These are phyloP conservation scores for Gaeumannomyces sp. DNA, from an alignment of 2,329 filamentous ascomycete species.

Conservation along the genomic window DNA sequence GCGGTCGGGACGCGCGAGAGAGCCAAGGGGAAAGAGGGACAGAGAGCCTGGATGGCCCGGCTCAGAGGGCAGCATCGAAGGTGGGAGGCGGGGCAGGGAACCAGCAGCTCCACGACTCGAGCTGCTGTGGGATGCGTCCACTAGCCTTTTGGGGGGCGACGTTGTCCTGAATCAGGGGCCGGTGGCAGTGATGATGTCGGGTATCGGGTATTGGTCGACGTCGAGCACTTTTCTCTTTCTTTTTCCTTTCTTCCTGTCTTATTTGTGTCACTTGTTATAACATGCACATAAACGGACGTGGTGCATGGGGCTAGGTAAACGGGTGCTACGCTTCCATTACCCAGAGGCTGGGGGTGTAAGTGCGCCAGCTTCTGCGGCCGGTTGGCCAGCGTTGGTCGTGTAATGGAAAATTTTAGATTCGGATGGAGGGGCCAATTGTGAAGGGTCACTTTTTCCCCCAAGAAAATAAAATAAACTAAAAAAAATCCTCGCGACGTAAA, in stretches of 20 bases:
- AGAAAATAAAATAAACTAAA: slow-evolving; percentile 9
- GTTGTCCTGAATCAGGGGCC: neutral
- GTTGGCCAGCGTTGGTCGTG: neutral
- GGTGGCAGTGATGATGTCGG: neutral
- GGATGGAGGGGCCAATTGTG: neutral
- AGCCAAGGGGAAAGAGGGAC: neutral
- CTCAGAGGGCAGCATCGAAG: no score
- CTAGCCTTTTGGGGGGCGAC: neutral
- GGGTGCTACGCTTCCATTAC: neutral
- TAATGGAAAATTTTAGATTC: neutral
- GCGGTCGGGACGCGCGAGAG: neutral
- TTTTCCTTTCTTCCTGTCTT: neutral
- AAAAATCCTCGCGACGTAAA: neutral
- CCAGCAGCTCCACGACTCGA: neutral
- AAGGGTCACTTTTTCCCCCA: no score
- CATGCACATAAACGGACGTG: no score
- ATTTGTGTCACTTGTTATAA: neutral
- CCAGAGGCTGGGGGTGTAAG: neutral
- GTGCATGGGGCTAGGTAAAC: neutral
- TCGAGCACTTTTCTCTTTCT: neutral
- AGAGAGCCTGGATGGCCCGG: neutral
- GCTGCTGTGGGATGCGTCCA: no score
- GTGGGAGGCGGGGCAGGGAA: neutral
- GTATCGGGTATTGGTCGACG: neutral
- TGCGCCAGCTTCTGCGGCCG: neutral